Evolutionary conservation across 495 filamentous ascomycete genomes (phyloP), one percentile per base, ranked within the genome.

Genomic region (Penicillium canariense): DNA sequence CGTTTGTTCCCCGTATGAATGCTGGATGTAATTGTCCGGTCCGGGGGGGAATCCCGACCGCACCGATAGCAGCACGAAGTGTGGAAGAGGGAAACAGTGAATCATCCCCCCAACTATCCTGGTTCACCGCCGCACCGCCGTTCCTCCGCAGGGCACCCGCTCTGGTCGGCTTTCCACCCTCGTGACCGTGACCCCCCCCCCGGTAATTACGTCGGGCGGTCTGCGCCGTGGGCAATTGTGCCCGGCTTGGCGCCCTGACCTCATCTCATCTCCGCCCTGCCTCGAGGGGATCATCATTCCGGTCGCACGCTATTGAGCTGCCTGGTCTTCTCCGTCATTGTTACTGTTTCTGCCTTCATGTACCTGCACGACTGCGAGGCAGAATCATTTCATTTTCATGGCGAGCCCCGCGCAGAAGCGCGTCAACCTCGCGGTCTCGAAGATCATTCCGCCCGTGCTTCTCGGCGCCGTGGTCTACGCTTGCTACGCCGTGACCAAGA

Each of bases 381-480:
- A 47, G 52, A 55, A 25, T 20, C 17, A 48, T 46, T 60, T 27
- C 22, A 22, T 23, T 22, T 55, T 50, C 54, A 55, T 61, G 49
- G 67, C 68, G 65, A 67, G 68, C 50, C 39, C 55, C 39, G 65
- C 76, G 54, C 68, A 76, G 34, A 77, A 72, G 60, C 70, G 75
- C 51, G 68, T 70, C 38, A 85, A 82, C 65, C 53, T 78, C 38
- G 79, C 71, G 59, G 72, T 77, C 32, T 81, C 84, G 23, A 69
- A 78, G 43, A 55, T 81, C 39, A 81, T 89, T 39, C 87, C 87
- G 39, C 52, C 79, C 26, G 59, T 88, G 27, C 70, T 89, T 17
- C 60, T 81, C 15, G 81, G 80, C 26, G 69, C 81, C 27, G 72
- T 85, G 51, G 77, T 77, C 7, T 90, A 87, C 68, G 82, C 79